Conservation (phyloP, 306 rosid genomes). For the Acacia crassicarpa region DNA sequence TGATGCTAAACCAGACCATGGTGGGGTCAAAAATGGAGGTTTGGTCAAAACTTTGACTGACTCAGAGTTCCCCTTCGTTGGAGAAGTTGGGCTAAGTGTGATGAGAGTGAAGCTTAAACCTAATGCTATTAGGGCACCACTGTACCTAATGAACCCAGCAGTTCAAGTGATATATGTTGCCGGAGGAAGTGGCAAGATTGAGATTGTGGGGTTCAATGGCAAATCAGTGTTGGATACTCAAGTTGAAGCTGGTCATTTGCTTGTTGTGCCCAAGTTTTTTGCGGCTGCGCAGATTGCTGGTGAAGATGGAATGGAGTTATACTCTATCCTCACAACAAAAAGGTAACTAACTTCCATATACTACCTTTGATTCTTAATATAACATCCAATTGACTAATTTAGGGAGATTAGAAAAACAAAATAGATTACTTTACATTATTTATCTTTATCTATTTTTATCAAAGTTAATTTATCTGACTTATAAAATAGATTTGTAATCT, state of each 20-base stretch:
- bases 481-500: too few relatives aligned
- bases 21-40: slow-evolving; percentile 10
- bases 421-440: too few relatives aligned
- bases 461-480: too few relatives aligned
- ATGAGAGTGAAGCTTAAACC: slow-evolving; percentile 25
- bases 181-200: slow-evolving; percentile 32
- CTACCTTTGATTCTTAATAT: too few relatives aligned
- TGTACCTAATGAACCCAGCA: not conserved
- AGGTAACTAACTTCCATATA: too few relatives aligned
- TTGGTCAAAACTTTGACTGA: slow-evolving; percentile 25
- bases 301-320: slow-evolving; percentile 38
- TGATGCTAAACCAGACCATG: not conserved
- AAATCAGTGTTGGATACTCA: not conserved
- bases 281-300: slow-evolving; percentile 41
- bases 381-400: too few relatives aligned
- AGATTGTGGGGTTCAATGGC: not conserved
- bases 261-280: slow-evolving; percentile 46
- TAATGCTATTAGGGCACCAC: slow-evolving; percentile 3
- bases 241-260: slow-evolving; percentile 40
- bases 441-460: too few relatives aligned
- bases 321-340: slow-evolving; percentile 33
- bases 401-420: too few relatives aligned
- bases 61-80: slow-evolving; percentile 28
- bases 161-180: slow-evolving; percentile 26
- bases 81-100: slow-evolving; percentile 28